Evolutionary conservation across 2,329 filamentous ascomycete genomes (phyloP).

Genomic region (Cladosporium sphaerospermum): DNA sequence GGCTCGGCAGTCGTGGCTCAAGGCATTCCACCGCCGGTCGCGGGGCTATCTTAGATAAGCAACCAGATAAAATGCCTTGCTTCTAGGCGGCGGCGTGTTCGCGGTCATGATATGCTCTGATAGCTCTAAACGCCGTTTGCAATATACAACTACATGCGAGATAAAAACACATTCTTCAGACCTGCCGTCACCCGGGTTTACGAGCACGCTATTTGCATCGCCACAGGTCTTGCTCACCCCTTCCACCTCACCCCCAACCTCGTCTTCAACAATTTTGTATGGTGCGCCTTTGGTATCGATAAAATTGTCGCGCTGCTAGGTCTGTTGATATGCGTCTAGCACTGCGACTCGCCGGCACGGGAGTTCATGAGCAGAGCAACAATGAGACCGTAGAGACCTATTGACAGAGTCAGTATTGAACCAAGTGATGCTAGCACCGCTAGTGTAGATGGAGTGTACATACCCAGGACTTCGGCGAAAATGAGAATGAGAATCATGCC

Average conservation of each 20-base stretch:
- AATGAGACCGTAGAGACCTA: slow-evolving; percentile 95
- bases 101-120: too few species aligned
- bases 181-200: slow-evolving; percentile 1
- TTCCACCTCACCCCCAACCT: neutral
- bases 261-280: neutral
- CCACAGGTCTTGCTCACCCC: neutral
- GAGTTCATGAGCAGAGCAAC: slow-evolving; percentile 99
- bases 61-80: too few species aligned
- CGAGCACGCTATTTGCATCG: slow-evolving; percentile 1
- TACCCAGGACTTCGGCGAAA: slow-evolving; percentile 98
- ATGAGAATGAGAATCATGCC: slow-evolving; percentile 99
- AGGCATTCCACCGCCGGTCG: too few species aligned
- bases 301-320: slow-evolving; percentile 10
- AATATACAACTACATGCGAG: slow-evolving; percentile 23
- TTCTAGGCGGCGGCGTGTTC: too few species aligned
- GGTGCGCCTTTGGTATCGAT: slow-evolving; percentile 19
- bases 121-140: slow-evolving; percentile 15
- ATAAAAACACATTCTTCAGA: slow-evolving; percentile 9
- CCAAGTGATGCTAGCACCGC: neutral
- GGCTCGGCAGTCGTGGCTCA: too few species aligned
- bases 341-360: slow-evolving; percentile 60
- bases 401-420: slow-evolving; percentile 30
- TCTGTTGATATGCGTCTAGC: slow-evolving; percentile 41
- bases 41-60: too few species aligned
- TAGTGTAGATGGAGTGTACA: slow-evolving; percentile 30